Evolutionary conservation across 805 yeast genomes (phyloP).

Genomic region (Helenozyma rhizophorensis): DNA sequence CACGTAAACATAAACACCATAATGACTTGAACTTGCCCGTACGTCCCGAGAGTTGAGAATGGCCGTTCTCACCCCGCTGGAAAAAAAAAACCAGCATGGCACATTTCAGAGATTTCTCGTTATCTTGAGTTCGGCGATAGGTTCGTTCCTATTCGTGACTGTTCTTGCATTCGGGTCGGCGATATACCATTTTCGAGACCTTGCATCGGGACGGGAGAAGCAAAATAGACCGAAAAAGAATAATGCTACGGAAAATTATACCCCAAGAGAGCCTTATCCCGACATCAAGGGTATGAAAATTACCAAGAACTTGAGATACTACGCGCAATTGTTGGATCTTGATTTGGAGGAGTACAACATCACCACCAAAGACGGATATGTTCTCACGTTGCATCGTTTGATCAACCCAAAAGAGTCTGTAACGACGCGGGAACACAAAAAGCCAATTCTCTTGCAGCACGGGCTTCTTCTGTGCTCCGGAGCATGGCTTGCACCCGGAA

Average conservation of each 20-base stretch:
- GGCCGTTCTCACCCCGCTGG: conserved; percentile 19
- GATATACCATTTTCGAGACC: conserved; percentile 26
- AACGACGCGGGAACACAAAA: conserved; percentile 27
- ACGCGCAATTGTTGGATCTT: conserved; percentile 58
- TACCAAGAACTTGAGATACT: conserved; percentile 54
- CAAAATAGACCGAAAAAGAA: conserved; percentile 21
- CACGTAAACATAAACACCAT: no score
- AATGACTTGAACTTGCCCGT: conserved; percentile 7
- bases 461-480: conserved; percentile 88
- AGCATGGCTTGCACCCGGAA: conserved; percentile 79
- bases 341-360: conserved; percentile 56
- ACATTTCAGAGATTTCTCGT: conserved; percentile 16
- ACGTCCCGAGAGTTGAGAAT: no score
- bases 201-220: conserved; percentile 26
- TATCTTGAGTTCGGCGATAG: conserved; percentile 23
- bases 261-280: conserved; percentile 33
- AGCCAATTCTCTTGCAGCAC: conserved; percentile 75
- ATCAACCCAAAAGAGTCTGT: conserved; percentile 42
- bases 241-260: conserved; percentile 20
- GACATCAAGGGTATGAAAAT: conserved; percentile 29
- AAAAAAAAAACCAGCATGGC: conserved; percentile 20
- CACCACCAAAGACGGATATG: conserved; percentile 76
- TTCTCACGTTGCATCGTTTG: conserved; percentile 61
- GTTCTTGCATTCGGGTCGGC: conserved; percentile 24
- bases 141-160: conserved; percentile 26